A percentile compares a stretch with the other conserved stretches of the same genome.
phyloP scores from a whole-genome alignment of 148 eudicot genomes.

The Pharnaceum exiguum region DNA sequence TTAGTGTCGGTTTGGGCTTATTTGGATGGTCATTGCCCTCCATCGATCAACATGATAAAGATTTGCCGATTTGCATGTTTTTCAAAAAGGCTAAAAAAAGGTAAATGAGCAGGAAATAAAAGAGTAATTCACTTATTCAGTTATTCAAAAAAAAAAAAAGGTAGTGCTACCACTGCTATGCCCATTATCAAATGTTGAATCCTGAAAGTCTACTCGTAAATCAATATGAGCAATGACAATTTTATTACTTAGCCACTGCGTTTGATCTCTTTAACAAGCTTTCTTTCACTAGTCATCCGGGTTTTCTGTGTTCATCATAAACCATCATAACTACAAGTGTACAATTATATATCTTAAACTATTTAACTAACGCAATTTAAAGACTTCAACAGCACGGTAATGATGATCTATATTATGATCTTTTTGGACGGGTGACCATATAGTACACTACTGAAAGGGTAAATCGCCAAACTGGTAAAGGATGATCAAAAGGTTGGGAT shows the following conservation, averaged over 20 bases:
- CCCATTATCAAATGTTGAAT: background rate
- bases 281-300: background rate
- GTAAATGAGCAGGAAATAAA: too few relatives aligned
- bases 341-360: background rate
- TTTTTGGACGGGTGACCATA: background rate
- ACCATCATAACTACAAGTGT: background rate
- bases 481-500: too few relatives aligned
- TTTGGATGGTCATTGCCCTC: too few relatives aligned
- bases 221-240: background rate
- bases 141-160: too few relatives aligned
- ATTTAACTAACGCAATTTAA: background rate
- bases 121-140: too few relatives aligned
- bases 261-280: background rate
- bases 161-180: too few relatives aligned
- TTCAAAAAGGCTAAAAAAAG: too few relatives aligned
- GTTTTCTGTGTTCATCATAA: background rate
- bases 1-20: too few relatives aligned
- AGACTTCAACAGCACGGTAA: background rate
- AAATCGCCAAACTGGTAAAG: too few relatives aligned
- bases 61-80: too few relatives aligned
- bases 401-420: background rate
- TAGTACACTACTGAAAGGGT: too few relatives aligned
- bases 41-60: too few relatives aligned
- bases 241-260: constrained; percentile 16
- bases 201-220: background rate